A percentile compares a stretch with the other conserved stretches of the same genome.
These are phyloP conservation scores for Tetrahymena thermophila DNA, from an alignment of 73 alveolate species.

Conservation along the genomic window DNA sequence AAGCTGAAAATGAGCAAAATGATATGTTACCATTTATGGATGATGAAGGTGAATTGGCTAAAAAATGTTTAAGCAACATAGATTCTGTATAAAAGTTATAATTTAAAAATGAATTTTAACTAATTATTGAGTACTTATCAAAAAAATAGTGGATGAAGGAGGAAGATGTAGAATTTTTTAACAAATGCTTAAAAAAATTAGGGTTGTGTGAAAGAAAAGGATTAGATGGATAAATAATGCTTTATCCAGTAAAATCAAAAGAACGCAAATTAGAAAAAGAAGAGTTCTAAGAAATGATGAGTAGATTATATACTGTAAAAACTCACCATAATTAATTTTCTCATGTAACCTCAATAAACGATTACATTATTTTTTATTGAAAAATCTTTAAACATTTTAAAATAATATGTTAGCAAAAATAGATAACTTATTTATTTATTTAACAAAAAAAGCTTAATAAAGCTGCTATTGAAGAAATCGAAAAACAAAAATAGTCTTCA, in stretches of 20 bases:
- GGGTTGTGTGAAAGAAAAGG: conserved; percentile 42
- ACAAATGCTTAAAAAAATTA: conserved; percentile 17
- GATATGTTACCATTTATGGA: conserved; percentile 8
- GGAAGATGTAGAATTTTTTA: conserved; percentile 33
- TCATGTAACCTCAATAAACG: background rate
- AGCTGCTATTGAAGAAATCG: background rate
- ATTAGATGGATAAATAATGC: conserved; percentile 44
- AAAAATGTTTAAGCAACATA: conserved; percentile 31
- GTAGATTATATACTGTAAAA: conserved; percentile 34
- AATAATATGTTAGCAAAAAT: background rate
- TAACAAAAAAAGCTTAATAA: background rate
- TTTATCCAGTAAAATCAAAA: conserved; percentile 34
- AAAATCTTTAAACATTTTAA: background rate
- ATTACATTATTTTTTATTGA: background rate
- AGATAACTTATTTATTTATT: background rate
- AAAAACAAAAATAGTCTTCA: background rate
- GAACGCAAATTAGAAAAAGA: conserved; percentile 23
- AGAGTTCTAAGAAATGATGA: conserved; percentile 36
- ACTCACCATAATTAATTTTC: background rate
- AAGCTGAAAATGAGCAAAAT: background rate
- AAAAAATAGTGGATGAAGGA: conserved; percentile 17
- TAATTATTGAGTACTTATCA: background rate
- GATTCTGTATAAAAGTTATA: conserved; percentile 11
- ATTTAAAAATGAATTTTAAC: background rate
- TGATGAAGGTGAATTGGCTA: conserved; percentile 38